Base-by-base conservation (phyloP, 2,329 filamentous ascomycete genomes). In the Cordyceps pruinosa region DNA sequence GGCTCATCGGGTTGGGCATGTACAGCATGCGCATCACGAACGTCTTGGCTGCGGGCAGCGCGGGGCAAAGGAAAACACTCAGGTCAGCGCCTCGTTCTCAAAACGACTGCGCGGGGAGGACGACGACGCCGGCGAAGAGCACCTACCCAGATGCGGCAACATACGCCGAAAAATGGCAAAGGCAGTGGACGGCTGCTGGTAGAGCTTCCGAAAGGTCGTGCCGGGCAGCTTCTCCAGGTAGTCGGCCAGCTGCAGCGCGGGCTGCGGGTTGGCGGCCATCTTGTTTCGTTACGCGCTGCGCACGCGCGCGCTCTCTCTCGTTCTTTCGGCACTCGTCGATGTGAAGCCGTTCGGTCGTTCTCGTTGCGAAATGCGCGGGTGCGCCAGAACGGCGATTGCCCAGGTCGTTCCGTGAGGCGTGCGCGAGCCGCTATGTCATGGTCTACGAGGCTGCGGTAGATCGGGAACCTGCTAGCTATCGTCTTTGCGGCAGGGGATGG, bases 151-250 rank as follows among this genome's bases (percentile, higher is more conserved):
- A 68, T 95, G 89, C 58, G 94, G 90, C 58, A 99, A 82, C 91
- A 99, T 97, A 75, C 94, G 92, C 64, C 94, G 85, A 72, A 97
- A 97, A 67, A 99, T 92, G 63, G 94, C 94, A 63, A 99, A 85
- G 37, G 92, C 89, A 1, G 94, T 96, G 42, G 93, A 96, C 30
- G 94, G 94, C 77, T 97, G 92, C 75, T 92, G 88, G 79, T 99
- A 99, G 46, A 99, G 82, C 72, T 90, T 88, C 69, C 85, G 84
- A 72, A 97, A 96, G 35, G 90, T 95, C 42, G 89, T 90, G 62
- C 92, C 90, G 50, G 89, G 89, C 67, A 96, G 86, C 70, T 87
- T 85, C 80, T 97, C 92, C 70, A 97, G 86, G 74, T 96, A 97
- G 69, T 97, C 92, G 69, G 93, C 89, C 59, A 86, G 81, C 62